Base-by-base conservation (phyloP, 225 moss, liverwort and hornwort genomes). In the Sphagnum contortum region DNA sequence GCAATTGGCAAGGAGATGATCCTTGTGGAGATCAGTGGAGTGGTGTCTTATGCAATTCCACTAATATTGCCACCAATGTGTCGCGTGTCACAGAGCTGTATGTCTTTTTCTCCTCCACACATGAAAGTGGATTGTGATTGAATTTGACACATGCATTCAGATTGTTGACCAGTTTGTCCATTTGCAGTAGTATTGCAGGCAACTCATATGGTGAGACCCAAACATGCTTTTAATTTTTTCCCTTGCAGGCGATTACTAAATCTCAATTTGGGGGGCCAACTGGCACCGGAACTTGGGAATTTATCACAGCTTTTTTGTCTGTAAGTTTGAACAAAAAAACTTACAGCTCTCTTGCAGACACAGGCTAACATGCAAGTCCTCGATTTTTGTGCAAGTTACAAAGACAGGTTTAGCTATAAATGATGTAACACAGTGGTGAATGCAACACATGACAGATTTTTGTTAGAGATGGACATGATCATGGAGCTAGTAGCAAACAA, bases 251-350 rank as follows among this genome's bases (percentile, higher is more conserved):
- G 87, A 10, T 5, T 72, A 13, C 66, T 85, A 57, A 80, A 63
- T 12, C 55, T 51, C 47, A 69, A 76, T 11, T 78, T 89, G 69
- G 47, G 68, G 10, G 92, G 92, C 68, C 69, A 71, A 4, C 72
- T 92, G 79, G 83, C 79, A 13, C 74, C 89, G 11, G 85, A 92
- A 7, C 68, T 92, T 12, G 92, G 89, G 65, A 87, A 83, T 51
- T 61, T 92, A 13, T 48, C 79, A 4, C 71, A 48, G 6, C 66
- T 91, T 2, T 48, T 48, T 5, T 73, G 59, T 66, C 70, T 91
- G 91, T 91, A 78, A 86, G 86, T 60, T 2, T 47, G 29, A 6
- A 29, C 29, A 29, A 29, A 29, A 29, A 0, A 29, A 29, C 0
- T 29, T 29, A 0, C 29, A 29, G 29, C 29, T 29, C 29, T 29